Percentiles rank a stretch among this genome's conserved stretches.
Conservation (phyloP, 768 basidiomycete genomes). For the Serendipita indica region DNA sequence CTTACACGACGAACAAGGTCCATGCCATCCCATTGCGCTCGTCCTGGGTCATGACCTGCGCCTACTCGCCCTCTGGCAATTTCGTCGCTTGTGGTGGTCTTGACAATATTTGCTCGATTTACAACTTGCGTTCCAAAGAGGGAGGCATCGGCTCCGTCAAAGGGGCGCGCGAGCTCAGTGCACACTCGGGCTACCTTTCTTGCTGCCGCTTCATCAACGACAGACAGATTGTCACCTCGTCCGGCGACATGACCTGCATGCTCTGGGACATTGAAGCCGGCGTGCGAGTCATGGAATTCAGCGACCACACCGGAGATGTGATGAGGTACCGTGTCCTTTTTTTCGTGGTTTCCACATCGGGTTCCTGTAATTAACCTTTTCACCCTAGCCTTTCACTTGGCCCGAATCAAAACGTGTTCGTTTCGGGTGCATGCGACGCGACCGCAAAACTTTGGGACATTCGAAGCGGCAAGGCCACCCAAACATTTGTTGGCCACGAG, state of each 20-base stretch:
- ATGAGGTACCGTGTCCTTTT: slow-evolving; percentile 62
- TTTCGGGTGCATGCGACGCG: slow-evolving; percentile 98
- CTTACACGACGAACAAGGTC: slow-evolving; percentile 99
- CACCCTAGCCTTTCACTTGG: slow-evolving; percentile 70
- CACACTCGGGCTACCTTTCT: slow-evolving; percentile 93
- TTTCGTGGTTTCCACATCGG: slow-evolving; percentile 12
- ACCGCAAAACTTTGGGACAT: slow-evolving; percentile 99
- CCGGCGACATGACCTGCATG: slow-evolving; percentile 99
- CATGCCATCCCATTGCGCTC: slow-evolving; percentile 96
- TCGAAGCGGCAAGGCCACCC: slow-evolving; percentile 89
- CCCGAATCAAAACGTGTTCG: slow-evolving; percentile 87
- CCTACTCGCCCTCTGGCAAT: slow-evolving; percentile 92
- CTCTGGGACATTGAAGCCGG: slow-evolving; percentile 99
- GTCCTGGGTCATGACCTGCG: slow-evolving; percentile 99
- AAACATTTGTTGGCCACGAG: slow-evolving; percentile 97
- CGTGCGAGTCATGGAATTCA: slow-evolving; percentile 94
- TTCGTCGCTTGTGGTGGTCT: slow-evolving; percentile 97
- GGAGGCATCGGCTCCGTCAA: slow-evolving; percentile 56
- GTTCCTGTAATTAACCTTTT: neutral
- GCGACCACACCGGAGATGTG: slow-evolving; percentile 97
- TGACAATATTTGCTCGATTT: slow-evolving; percentile 98
- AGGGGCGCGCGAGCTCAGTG: slow-evolving; percentile 88
- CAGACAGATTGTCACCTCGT: slow-evolving; percentile 93
- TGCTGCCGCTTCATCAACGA: slow-evolving; percentile 99
- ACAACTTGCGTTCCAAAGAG: slow-evolving; percentile 74